Conservation (phyloP, 257 asterid species). For the Plectranthus barbatus region DNA sequence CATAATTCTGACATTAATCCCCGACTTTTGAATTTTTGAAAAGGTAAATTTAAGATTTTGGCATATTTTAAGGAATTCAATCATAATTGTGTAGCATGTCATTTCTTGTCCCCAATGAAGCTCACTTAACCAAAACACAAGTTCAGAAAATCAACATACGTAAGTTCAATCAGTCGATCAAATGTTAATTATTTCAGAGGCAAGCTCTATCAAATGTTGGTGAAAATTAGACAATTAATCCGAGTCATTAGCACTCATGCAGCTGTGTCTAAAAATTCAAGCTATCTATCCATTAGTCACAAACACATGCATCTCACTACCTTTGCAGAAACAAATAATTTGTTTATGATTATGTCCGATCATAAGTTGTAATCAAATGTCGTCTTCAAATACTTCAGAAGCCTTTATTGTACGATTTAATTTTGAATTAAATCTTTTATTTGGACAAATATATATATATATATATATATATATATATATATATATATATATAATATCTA, state of each 20-base stretch:
- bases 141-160: not conserved
- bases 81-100: not conserved
- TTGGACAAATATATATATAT: no score
- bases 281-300: constrained; percentile 4
- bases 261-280: not conserved
- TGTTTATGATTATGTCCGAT: not conserved
- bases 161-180: constrained; percentile 6
- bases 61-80: not conserved
- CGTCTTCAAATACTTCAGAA: constrained; percentile 8
- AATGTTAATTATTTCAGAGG: not conserved
- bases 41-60: no score
- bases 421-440: no score
- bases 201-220: not conserved
- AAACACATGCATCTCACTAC: not conserved
- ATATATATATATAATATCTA: no score
- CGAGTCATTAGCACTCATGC: not conserved
- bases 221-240: constrained; percentile 1
- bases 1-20: no score
- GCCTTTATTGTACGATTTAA: no score
- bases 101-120: constrained; percentile 6
- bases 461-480: no score
- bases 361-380: not conserved
- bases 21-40: not conserved
- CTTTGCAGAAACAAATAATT: not conserved
- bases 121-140: not conserved